Percentiles rank a stretch among this genome's conserved stretches.
Evolutionary conservation across 148 eudicot species (phyloP).

Genomic region (Fallopia convolvulus): DNA sequence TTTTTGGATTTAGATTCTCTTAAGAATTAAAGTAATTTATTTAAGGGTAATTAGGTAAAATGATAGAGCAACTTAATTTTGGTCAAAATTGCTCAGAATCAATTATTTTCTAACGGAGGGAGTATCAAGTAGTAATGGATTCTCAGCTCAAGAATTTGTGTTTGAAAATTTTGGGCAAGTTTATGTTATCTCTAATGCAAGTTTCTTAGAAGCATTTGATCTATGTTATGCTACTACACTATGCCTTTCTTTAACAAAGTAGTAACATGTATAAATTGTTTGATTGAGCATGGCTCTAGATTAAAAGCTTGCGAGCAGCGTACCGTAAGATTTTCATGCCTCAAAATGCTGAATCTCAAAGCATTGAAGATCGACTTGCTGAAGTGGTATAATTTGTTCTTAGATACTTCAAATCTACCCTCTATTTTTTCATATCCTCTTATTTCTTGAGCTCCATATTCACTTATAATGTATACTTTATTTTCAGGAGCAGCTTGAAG

Average conservation of each 20-base stretch:
- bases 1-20: too few relatives aligned
- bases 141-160: too few relatives aligned
- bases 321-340: conserved; percentile 89
- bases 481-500: conserved; percentile 66
- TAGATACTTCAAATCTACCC: background rate
- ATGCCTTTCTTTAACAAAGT: background rate
- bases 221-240: conserved; percentile 11
- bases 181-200: background rate
- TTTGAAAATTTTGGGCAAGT: background rate
- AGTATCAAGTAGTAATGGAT: too few relatives aligned
- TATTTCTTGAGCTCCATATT: background rate
- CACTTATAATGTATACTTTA: background rate
- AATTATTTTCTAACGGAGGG: too few relatives aligned
- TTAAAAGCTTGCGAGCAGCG: conserved; percentile 75
- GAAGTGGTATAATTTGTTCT: conserved; percentile 46
- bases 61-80: too few relatives aligned
- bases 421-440: conserved; percentile 1
- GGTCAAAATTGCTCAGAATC: too few relatives aligned
- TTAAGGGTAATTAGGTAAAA: too few relatives aligned
- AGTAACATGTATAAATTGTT: background rate
- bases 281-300: conserved; percentile 35
- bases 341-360: conserved; percentile 32
- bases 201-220: background rate
- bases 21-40: too few relatives aligned
- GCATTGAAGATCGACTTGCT: conserved; percentile 64